These are phyloP conservation scores for Tuber aestivum DNA, from an alignment of 495 filamentous ascomycete genomes.

Conservation along the genomic window DNA sequence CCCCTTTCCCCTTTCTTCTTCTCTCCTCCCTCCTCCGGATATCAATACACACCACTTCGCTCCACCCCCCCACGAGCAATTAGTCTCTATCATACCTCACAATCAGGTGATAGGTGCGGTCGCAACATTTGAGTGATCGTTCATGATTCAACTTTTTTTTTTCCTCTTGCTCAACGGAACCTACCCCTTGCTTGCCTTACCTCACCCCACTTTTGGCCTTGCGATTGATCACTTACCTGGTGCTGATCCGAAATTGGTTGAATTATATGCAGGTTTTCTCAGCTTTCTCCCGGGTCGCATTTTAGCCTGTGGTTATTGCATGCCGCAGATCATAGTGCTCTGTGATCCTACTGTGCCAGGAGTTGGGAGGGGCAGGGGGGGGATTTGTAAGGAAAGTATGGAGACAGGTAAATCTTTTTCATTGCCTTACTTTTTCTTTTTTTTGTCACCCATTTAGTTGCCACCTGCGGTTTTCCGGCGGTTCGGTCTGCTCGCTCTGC, in stretches of 20 bases:
- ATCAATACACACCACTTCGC: too few species aligned
- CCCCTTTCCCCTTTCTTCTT: too few species aligned
- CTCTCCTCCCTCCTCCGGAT: too few species aligned
- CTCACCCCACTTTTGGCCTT: not conserved
- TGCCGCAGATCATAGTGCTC: not conserved
- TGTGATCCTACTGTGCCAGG: not conserved
- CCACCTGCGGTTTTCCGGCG: not conserved
- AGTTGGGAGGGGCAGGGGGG: not conserved
- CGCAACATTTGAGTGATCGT: not conserved
- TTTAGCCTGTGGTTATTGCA: not conserved
- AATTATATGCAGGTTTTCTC: not conserved
- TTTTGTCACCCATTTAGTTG: not conserved
- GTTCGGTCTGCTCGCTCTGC: not conserved
- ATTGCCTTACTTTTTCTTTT: not conserved
- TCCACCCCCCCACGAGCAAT: too few species aligned
- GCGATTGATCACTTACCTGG: not conserved
- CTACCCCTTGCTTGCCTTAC: not conserved
- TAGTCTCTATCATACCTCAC: not conserved
- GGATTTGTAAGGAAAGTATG: not conserved
- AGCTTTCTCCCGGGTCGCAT: not conserved
- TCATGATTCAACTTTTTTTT: not conserved
- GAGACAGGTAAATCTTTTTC: not conserved
- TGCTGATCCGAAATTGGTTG: not conserved
- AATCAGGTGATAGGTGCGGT: not conserved
- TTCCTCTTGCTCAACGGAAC: not conserved